These are phyloP conservation scores for Manihot esculenta DNA, from an alignment of 441 rosid species.

Conservation along the genomic window DNA sequence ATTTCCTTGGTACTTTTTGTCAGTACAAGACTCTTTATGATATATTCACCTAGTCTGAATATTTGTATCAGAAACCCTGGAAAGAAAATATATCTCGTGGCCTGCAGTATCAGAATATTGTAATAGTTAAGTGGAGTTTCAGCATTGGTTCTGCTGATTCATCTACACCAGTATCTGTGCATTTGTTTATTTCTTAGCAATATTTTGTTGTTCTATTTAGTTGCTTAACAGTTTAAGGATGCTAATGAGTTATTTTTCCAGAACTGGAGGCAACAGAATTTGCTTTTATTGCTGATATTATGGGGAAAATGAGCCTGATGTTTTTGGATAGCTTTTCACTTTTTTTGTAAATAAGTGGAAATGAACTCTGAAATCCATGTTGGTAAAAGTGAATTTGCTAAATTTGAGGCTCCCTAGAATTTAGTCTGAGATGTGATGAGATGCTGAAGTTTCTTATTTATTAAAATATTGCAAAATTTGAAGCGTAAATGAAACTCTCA, in stretches of 20 bases:
- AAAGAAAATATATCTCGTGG: not conserved
- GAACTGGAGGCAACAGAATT: not conserved
- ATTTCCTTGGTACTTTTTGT: not conserved
- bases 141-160: too few relatives aligned
- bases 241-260: not conserved
- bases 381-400: too few relatives aligned
- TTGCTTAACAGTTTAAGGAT: not conserved
- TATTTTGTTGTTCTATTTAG: not conserved
- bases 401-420: not conserved
- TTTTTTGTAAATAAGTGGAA: too few relatives aligned
- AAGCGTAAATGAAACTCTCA: not conserved
- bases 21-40: too few relatives aligned
- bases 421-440: not conserved
- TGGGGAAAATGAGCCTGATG: not conserved
- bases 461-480: not conserved
- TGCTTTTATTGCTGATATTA: not conserved
- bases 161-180: too few relatives aligned
- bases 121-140: too few relatives aligned
- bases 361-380: too few relatives aligned
- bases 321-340: too few relatives aligned
- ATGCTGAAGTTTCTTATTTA: conserved; percentile 4
- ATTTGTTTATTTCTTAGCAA: not conserved
- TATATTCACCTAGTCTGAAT: too few relatives aligned
- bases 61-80: not conserved
- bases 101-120: too few relatives aligned